Percentiles rank a stretch among this genome's conserved stretches.
phyloP scores from a whole-genome alignment of 352 stramenopile species.

The Globisporangium paroecandrum region DNA sequence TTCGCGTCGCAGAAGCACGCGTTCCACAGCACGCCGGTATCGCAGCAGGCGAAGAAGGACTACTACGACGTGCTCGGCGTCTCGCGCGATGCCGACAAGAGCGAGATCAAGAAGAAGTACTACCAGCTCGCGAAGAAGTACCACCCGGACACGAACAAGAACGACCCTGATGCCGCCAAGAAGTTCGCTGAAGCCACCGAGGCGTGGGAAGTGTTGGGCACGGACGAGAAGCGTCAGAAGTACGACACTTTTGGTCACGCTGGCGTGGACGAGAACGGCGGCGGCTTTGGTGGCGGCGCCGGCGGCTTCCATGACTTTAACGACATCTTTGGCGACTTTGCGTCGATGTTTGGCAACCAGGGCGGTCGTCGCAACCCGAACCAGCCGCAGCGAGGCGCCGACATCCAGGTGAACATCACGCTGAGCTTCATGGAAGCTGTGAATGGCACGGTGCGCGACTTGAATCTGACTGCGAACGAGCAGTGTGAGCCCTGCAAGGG shows the following conservation, averaged over 20 bases:
- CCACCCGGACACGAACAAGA: constrained; percentile 98
- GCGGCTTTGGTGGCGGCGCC: constrained; percentile 49
- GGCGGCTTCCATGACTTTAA: constrained; percentile 81
- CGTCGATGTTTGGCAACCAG: constrained; percentile 76
- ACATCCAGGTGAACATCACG: constrained; percentile 93
- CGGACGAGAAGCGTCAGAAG: constrained; percentile 91
- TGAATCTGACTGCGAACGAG: constrained; percentile 78
- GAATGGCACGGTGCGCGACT: constrained; percentile 88
- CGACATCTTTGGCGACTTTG: constrained; percentile 88
- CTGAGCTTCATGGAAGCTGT: constrained; percentile 96
- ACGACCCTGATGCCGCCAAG: constrained; percentile 83
- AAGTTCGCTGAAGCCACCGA: constrained; percentile 93
- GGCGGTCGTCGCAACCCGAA: constrained; percentile 48
- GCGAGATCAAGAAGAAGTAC: constrained; percentile 98
- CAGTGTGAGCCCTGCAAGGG: constrained; percentile 78
- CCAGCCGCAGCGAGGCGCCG: constrained; percentile 83
- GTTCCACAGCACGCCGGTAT: constrained; percentile 68
- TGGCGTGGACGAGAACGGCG: constrained; percentile 89
- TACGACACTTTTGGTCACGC: constrained; percentile 95
- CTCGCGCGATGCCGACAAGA: constrained; percentile 85
- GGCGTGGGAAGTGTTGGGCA: constrained; percentile 91
- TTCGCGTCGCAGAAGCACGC: constrained; percentile 14
- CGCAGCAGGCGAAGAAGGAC: constrained; percentile 84
- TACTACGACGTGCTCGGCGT: constrained; percentile 97
- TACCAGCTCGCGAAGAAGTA: constrained; percentile 97